These are phyloP conservation scores for Thyridium curvatum DNA, from an alignment of 2,329 filamentous ascomycete species.

Conservation along the genomic window DNA sequence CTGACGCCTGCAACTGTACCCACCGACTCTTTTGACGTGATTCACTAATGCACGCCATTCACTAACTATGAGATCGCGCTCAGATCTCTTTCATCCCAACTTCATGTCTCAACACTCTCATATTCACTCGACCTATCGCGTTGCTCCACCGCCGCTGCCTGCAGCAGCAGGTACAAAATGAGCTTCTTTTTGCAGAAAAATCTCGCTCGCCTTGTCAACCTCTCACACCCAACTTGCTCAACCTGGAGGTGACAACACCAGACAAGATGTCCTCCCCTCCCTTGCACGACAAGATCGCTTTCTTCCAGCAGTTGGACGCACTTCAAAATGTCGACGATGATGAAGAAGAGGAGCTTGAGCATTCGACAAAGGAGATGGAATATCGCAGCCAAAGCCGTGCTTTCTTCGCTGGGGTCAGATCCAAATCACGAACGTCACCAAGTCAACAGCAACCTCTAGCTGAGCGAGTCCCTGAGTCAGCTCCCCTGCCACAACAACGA, in stretches of 20 bases:
- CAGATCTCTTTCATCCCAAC: too few relatives aligned
- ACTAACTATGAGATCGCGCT: too few relatives aligned
- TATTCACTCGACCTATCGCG: too few relatives aligned
- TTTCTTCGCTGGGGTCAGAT: slow-evolving; percentile 12
- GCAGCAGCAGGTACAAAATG: too few relatives aligned
- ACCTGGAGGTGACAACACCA: neutral
- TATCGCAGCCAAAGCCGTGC: slow-evolving; percentile 22
- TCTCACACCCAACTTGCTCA: neutral
- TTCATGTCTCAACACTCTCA: too few relatives aligned
- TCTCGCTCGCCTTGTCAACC: neutral
- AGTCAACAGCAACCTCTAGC: neutral
- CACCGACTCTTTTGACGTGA: too few relatives aligned
- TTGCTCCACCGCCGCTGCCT: too few relatives aligned
- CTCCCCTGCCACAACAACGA: neutral
- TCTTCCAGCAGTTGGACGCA: slow-evolving; percentile 35
- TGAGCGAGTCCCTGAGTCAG: neutral
- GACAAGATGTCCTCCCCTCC: slow-evolving; percentile 6
- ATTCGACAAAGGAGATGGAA: slow-evolving; percentile 21
- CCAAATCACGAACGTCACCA: slow-evolving; percentile 4
- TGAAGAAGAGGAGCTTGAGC: slow-evolving; percentile 22
- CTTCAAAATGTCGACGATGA: slow-evolving; percentile 17
- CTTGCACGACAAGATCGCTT: slow-evolving; percentile 33
- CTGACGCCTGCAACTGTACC: too few relatives aligned
- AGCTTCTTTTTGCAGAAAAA: too few relatives aligned
- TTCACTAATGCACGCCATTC: slow-evolving; percentile 2